Conservation (phyloP, 306 rosid genomes). For the Biancaea sappan region DNA sequence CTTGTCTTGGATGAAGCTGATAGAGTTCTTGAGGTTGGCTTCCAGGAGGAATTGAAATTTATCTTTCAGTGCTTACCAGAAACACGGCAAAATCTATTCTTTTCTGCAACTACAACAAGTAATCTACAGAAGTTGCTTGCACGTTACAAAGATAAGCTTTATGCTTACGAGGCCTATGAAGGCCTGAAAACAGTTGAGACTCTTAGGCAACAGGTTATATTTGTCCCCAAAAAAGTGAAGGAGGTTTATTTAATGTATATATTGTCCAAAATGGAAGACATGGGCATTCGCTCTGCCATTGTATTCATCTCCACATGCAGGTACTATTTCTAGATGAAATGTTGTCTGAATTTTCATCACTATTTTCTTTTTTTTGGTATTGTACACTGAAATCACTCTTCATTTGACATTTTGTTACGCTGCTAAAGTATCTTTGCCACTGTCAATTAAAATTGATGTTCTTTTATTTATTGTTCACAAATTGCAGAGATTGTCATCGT, state of each 20-base stretch:
- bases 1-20: slow-evolving; percentile 97
- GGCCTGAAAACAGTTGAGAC: slow-evolving; percentile 82
- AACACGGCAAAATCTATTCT: slow-evolving; percentile 76
- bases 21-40: slow-evolving; percentile 77
- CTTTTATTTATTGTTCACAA: not conserved
- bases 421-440: not conserved
- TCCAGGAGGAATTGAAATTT: slow-evolving; percentile 78
- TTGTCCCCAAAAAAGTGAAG: slow-evolving; percentile 70
- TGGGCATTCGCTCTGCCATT: slow-evolving; percentile 78
- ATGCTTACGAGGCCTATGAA: slow-evolving; percentile 78
- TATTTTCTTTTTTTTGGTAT: slow-evolving; percentile 13
- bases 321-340: slow-evolving; percentile 44
- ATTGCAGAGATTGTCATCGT: slow-evolving; percentile 77
- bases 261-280: slow-evolving; percentile 74
- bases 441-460: not conserved
- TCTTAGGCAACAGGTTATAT: slow-evolving; percentile 68
- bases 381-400: slow-evolving; percentile 8
- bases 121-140: slow-evolving; percentile 64
- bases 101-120: slow-evolving; percentile 82
- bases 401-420: not conserved
- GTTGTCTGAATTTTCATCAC: not conserved
- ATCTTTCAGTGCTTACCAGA: slow-evolving; percentile 81
- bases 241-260: slow-evolving; percentile 76
- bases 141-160: slow-evolving; percentile 72
- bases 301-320: slow-evolving; percentile 80